Evolutionary conservation across 2,329 filamentous ascomycete species (phyloP), one percentile per base, ranked within the genome.

Genomic region (Ascocoryne sarcoides): DNA sequence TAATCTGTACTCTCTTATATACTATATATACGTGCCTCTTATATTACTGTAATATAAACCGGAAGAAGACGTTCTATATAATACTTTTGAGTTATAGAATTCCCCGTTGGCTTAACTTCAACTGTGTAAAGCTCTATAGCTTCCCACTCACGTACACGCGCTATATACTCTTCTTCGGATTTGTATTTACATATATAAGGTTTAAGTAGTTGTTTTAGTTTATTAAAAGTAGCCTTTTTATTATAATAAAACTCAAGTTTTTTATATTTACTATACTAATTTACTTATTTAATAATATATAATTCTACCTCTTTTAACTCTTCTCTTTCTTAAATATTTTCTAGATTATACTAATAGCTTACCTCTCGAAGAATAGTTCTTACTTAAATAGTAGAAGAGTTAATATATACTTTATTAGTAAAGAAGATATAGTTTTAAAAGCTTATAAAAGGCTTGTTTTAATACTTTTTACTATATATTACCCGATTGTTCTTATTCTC

Each of bases 351-450:
- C n/a, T 20, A 28, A 15, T 14, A 18, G 3, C 40, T n/a, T 42
- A 37, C 9, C 20, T 42, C 40, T 18, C 40, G 23, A 32, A 37
- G 35, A 10, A 42, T 29, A 17, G 18, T 14, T 28, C 29, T 26
- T 38, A 37, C 9, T 17, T 10, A n/a, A n/a, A 17, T 19, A 10
- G 15, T 14, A 26, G 18, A 32, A 19, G 29, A 39, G 38, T 42
- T 28, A 32, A 44, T 40, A 36, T 44, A 15, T 26, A 32, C 41
- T 33, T 44, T 32, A 16, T 44, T 37, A 36, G 26, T 44, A 36
- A 36, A 40, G 18, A 44, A 19, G 10, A 37, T 40, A 36, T 26
- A 18, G 19, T 32, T 20, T 21, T 12, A 42, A 20, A 33, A 44
- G n/a, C 23, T 10, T 4, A 29, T 10, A 15, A 37, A n/a, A 10